Conservation (phyloP, 495 filamentous ascomycete genomes). For the Podospora comata region DNA sequence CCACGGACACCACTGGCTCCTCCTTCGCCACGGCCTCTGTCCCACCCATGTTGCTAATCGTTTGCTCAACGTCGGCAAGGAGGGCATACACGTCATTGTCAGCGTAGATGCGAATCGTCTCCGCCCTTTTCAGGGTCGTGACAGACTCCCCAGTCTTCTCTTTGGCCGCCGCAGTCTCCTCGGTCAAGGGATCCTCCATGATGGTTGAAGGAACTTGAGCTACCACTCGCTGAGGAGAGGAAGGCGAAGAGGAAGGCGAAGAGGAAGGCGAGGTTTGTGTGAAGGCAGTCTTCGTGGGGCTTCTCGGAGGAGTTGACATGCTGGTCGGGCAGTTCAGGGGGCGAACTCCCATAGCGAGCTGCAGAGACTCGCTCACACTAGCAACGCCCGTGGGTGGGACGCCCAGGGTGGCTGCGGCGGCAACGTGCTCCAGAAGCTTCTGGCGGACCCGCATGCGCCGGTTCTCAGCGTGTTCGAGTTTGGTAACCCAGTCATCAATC, state of each 20-base stretch:
- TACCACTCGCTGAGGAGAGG: slow-evolving; percentile 43
- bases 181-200: slow-evolving; percentile 43
- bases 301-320: slow-evolving; percentile 48
- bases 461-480: slow-evolving; percentile 73
- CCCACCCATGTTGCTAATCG: slow-evolving; percentile 52
- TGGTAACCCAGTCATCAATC: slow-evolving; percentile 71
- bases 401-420: slow-evolving; percentile 53
- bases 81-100: slow-evolving; percentile 62
- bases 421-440: slow-evolving; percentile 72
- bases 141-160: slow-evolving; percentile 25
- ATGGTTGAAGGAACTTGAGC: slow-evolving; percentile 50
- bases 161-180: slow-evolving; percentile 30
- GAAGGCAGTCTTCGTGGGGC: slow-evolving; percentile 40
- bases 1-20: slow-evolving; percentile 3
- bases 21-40: slow-evolving; percentile 19
- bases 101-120: slow-evolving; percentile 67
- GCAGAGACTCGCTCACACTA: slow-evolving; percentile 40
- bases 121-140: slow-evolving; percentile 38
- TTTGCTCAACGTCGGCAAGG: slow-evolving; percentile 58
- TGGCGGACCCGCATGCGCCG: slow-evolving; percentile 65
- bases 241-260: slow-evolving; percentile 32
- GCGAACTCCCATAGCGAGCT: slow-evolving; percentile 40
- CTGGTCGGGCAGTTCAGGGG: slow-evolving; percentile 33
- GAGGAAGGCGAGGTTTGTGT: slow-evolving; percentile 26
- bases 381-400: slow-evolving; percentile 31